Evolutionary conservation across 177 flowering plant species (phyloP), one percentile per base, ranked within the genome.

Genomic region (Telopea speciosissima): DNA sequence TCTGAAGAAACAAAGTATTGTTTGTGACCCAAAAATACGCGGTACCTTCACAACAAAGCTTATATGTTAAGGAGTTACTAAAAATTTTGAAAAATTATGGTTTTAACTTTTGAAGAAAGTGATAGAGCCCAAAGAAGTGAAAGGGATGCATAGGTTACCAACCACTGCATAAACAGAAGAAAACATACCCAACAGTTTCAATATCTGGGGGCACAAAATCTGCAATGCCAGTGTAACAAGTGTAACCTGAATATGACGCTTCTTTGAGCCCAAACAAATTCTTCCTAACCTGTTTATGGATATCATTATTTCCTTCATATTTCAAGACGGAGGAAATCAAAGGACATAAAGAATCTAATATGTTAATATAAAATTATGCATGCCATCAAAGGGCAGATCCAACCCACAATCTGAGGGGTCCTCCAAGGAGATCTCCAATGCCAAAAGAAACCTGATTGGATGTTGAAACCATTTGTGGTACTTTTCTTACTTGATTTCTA

Each of bases 1-100:
- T 95, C 97, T 40, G 97, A 92, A 66, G 97, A 92, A 42, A 95
- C 99, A 74, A 95, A 92, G 81, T 95, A 95, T 62, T 95, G 96
- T 81, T 92, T 92, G 88, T 92, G 97, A 60, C 97, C 97, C 81
- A 95, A 80, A 78, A 92, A 95, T 45, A 95, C 97, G 33, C 97
- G 96, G 80, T 92, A 95, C 87, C 97, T 92, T 75, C 76, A 81
- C 58, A 70, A 74, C 63, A 74, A 76, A 80, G 63, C 22, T 70
- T 23, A 66, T 19, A 62, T 17, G 24, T 72, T 52, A 77, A 68
- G 68, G 25, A 66, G 36, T 52, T 69, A 65, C 10, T 9, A 60
- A 40, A 5, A 54, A 40, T 16, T 9, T 61, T 23, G 24, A 31
- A 23, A 72, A 59, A 62, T 21, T 26, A 66, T 23, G 8, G 26